Base-by-base conservation (phyloP, 164 flowering plant species). In the Stephania japonica region DNA sequence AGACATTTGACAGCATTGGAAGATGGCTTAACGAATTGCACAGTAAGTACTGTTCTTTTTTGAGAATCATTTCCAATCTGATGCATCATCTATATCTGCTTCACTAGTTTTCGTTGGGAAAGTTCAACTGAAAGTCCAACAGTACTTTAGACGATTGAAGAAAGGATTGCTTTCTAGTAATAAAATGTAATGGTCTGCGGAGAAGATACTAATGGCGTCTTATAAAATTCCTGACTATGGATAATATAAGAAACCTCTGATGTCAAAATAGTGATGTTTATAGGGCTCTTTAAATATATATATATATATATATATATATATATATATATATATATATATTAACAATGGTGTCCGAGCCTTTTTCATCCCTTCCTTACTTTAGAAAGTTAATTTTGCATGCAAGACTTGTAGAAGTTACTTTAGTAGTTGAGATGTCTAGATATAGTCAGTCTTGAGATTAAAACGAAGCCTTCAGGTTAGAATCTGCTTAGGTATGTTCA, bases 21-120 rank as follows among this genome's bases (percentile, higher is more conserved):
- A 79, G 87, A 80, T 88, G 92, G 92, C 90, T 88, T 69, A 88
- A 88, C 71, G 92, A 88, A 82, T 87, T 88, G 75, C 89, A 87
- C 65, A 83, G 90, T 88, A 81, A 87, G 90, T 41, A 49, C 61
- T 69, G 14, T 23, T 65, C 21, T 49, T 71, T 63, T 38, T 63
- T 14, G 19, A 41, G 10, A 7, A 53, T 53, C 42, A 32, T 42
- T 73, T 24, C 53, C 21, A 42, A 2, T 47, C 53, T 47, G 53
- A 47, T 47, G 10, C 12, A 11, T 9, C 12, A 47, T 47, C 53
- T 47, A 12, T 47, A 12, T 47, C 50, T 47, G 53, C 53, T 47
- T 47, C 16, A 9, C 13, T 9, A 12, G 53, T 47, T 7, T 47
- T 47, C 53, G 9, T 47, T 47, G 18, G 16, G 11, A 47, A 47